These are phyloP conservation scores for Penicillium paxilli DNA, from an alignment of 495 filamentous ascomycete genomes.

Conservation along the genomic window DNA sequence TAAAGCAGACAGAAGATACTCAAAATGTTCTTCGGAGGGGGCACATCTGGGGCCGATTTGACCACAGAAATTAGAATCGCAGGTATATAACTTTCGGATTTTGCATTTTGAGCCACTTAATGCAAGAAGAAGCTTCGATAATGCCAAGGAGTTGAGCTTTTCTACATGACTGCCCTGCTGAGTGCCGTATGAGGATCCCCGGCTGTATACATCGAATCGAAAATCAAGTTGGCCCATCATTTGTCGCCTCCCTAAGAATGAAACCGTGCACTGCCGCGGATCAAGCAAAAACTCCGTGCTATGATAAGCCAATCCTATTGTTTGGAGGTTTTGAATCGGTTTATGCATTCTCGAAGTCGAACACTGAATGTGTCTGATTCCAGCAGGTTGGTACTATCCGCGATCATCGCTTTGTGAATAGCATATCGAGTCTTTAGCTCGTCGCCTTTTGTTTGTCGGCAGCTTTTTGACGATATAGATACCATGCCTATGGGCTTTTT, in stretches of 20 bases:
- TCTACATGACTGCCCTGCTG: background rate
- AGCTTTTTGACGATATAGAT: slow-evolving; percentile 18
- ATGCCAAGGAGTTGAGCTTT: background rate
- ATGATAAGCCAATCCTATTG: background rate
- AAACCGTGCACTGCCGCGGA: background rate
- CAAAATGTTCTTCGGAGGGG: background rate
- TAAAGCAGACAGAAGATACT: background rate
- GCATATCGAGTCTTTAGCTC: slow-evolving; percentile 11
- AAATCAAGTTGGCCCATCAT: background rate
- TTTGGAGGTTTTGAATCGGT: background rate
- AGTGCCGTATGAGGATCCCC: too few species aligned
- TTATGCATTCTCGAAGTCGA: background rate
- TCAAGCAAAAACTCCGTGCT: background rate
- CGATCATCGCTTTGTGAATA: slow-evolving; percentile 9
- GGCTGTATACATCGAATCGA: too few species aligned
- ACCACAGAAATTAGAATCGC: background rate
- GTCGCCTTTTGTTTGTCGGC: slow-evolving; percentile 11
- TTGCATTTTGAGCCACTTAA: background rate
- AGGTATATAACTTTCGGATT: background rate
- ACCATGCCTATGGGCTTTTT: slow-evolving; percentile 11
- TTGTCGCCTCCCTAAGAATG: background rate
- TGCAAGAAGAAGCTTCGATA: background rate
- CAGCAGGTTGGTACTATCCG: slow-evolving; percentile 9
- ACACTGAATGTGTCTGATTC: slow-evolving; percentile 6
- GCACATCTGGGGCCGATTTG: background rate